Evolutionary conservation across 2,329 filamentous ascomycete genomes (phyloP), one percentile per base, ranked within the genome.

Genomic region (Penicillium frequentans): DNA sequence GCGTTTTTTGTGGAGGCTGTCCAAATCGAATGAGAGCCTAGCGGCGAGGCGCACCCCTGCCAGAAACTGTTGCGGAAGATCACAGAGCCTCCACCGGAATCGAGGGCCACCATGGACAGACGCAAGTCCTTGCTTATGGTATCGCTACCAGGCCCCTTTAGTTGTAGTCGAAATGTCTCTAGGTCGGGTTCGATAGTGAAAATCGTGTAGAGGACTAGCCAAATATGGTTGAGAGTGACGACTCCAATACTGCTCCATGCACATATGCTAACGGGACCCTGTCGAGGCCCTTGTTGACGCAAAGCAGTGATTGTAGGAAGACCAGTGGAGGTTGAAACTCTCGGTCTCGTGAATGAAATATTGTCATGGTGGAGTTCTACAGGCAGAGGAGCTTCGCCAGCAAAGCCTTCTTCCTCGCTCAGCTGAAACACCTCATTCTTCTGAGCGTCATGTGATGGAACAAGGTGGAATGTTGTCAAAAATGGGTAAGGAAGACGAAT

Each of bases 41-140:
- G 37, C 19, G 49, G 49, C 13, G 49, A 52, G 27, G 49, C 49
- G 23, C 49, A 52, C 23, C 49, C 49, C 27, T 52, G 49, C 49
- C 49, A 52, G 21, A 52, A 52, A 33, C 35, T 39, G 26, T 24
- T 44, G 23, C 49, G 37, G 24, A 43, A 44, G 11, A 52, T 16
- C 24, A 52, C 39, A 16, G 39, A 44, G 3, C n/a, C 8, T 9
- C 26, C 26, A 33, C 31, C 16, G 10, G 39, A 43, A 16, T n/a
- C 19, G 23, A 52, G 23, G 19, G 24, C 49, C n/a, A 52, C 11
- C 49, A 52, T 52, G 3, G 49, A 44, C 1, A 29, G 37, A 31
- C 39, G 37, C 13, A 52, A 23, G 24, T 52, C 16, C 14, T 52
- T 21, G 7, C 35, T 24, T 14, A 52, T 52, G 9, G 39, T 8